Evolutionary conservation across 2,329 filamentous ascomycete species (phyloP).

Genomic region (Aspergillus amoenus): DNA sequence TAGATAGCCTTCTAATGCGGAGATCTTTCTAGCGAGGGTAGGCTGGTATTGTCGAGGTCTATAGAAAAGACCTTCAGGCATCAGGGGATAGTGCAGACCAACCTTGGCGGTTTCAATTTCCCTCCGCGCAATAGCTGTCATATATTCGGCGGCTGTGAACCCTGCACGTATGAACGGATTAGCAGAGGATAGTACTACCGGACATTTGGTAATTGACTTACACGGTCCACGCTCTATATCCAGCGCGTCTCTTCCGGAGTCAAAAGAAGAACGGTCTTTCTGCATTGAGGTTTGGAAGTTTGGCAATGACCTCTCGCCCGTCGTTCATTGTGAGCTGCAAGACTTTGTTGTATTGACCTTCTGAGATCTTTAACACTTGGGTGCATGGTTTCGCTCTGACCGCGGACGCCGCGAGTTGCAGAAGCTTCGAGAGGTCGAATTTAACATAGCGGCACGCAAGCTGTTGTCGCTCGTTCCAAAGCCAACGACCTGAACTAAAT

Average conservation of each 20-base stretch:
- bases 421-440: slow-evolving; percentile 36
- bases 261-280: too few relatives aligned
- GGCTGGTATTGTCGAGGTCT: slow-evolving; percentile 21
- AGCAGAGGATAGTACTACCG: too few relatives aligned
- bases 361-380: slow-evolving; percentile 33
- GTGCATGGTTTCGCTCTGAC: slow-evolving; percentile 31
- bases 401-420: slow-evolving; percentile 31
- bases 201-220: not conserved
- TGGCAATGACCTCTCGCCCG: slow-evolving; percentile 27
- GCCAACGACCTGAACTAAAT: slow-evolving; percentile 34
- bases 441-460: slow-evolving; percentile 30
- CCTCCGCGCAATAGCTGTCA: slow-evolving; percentile 11
- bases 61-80: slow-evolving; percentile 20
- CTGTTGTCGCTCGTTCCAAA: slow-evolving; percentile 35
- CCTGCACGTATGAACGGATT: slow-evolving; percentile 3
- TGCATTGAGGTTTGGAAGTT: slow-evolving; percentile 29
- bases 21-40: slow-evolving; percentile 15
- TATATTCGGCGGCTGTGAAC: slow-evolving; percentile 11
- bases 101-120: slow-evolving; percentile 16
- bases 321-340: slow-evolving; percentile 29
- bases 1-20: slow-evolving; percentile 16
- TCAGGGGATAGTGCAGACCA: slow-evolving; percentile 15
- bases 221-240: slow-evolving; percentile 24
- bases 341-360: slow-evolving; percentile 31
- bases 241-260: slow-evolving; percentile 19